Evolutionary conservation across 768 basidiomycete genomes (phyloP).

Genomic region (Lanmaoa rubissima): DNA sequence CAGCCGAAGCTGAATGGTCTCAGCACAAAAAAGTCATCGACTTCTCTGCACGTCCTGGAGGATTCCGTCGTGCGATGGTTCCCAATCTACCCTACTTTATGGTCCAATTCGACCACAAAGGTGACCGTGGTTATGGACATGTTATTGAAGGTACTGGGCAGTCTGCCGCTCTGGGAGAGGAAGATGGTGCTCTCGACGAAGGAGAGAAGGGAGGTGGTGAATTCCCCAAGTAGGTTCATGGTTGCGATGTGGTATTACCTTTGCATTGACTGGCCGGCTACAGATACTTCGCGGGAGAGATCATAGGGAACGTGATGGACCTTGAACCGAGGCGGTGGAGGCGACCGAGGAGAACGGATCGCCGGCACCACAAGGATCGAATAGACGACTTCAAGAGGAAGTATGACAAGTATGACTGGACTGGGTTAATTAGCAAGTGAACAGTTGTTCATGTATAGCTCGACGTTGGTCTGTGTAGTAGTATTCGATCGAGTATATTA

Average conservation of each 20-base stretch:
- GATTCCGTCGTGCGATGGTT: conserved; percentile 93
- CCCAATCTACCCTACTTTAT: conserved; percentile 98
- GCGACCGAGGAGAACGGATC: conserved; percentile 73
- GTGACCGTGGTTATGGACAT: conserved; percentile 97
- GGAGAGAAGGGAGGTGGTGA: conserved; percentile 90
- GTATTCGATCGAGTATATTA: not conserved
- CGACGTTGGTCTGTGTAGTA: not conserved
- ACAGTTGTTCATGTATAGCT: not conserved
- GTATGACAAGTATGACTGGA: conserved; percentile 84
- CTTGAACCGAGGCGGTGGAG: conserved; percentile 86
- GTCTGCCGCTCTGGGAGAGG: conserved; percentile 56
- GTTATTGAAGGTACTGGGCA: conserved; percentile 91
- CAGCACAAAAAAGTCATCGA: conserved; percentile 97
- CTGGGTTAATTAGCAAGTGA: conserved; percentile 58
- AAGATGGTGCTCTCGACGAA: conserved; percentile 68
- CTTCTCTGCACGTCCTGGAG: conserved; percentile 85
- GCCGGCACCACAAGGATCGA: conserved; percentile 64
- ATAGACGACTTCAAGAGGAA: conserved; percentile 65
- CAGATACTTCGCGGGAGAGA: conserved; percentile 94
- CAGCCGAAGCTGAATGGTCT: conserved; percentile 96
- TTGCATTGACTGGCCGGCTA: conserved; percentile 5
- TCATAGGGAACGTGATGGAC: conserved; percentile 88
- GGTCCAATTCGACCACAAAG: conserved; percentile 98
- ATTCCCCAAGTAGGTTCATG: conserved; percentile 68
- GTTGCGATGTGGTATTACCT: not conserved